These are phyloP conservation scores for Malus hybrid DNA, from an alignment of 331 rosid genomes.

Conservation along the genomic window DNA sequence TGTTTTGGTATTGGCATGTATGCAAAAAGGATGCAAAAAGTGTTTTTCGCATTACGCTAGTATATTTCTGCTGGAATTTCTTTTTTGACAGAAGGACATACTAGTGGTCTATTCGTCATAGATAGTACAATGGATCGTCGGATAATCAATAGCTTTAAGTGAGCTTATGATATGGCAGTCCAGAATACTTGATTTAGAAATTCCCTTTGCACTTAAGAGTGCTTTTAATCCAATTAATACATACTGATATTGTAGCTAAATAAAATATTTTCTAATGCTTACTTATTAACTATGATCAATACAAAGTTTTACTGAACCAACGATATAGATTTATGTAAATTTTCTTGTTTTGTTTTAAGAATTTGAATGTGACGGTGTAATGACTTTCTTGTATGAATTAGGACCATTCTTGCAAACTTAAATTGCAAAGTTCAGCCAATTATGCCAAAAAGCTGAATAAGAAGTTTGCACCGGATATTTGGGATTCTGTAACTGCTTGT, in stretches of 20 bases:
- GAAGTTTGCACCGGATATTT: slow-evolving; percentile 29
- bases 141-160: background rate
- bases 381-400: slow-evolving; percentile 34
- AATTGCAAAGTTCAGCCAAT: slow-evolving; percentile 30
- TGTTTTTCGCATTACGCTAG: background rate
- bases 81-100: background rate
- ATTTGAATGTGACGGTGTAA: background rate
- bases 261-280: background rate
- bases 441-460: slow-evolving; percentile 43
- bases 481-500: slow-evolving; percentile 20
- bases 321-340: background rate
- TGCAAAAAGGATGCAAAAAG: background rate
- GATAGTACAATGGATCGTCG: background rate
- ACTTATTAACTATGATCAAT: background rate
- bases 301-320: background rate
- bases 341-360: background rate
- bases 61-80: background rate
- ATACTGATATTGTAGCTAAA: background rate
- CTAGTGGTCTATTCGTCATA: background rate
- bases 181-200: background rate
- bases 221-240: background rate
- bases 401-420: slow-evolving; percentile 43
- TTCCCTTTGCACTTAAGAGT: background rate
- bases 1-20: background rate
- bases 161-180: background rate